Conservation (phyloP, 2,329 filamentous ascomycete species). For the Pseudocercospora musae region DNA sequence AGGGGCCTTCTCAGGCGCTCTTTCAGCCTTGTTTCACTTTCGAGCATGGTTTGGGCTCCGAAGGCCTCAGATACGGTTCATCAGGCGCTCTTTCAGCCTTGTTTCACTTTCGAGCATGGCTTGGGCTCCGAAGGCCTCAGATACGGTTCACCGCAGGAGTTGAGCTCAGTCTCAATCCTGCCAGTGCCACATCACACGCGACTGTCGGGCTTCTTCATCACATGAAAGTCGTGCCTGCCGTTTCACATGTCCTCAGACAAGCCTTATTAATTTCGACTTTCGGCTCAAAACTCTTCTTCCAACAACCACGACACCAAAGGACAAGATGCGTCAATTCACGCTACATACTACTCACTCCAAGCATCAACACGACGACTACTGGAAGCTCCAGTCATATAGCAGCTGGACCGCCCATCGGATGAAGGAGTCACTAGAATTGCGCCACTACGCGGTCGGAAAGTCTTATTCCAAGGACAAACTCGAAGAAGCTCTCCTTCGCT, state of each 20-base stretch:
- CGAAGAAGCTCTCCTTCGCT: not conserved
- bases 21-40: no score
- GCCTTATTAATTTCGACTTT: not conserved
- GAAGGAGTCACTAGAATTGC: not conserved
- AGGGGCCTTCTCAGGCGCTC: no score
- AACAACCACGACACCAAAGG: not conserved
- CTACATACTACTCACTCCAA: not conserved
- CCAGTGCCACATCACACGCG: no score
- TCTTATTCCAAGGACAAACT: not conserved
- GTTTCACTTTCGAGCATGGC: no score
- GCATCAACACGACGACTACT: conserved; percentile 2
- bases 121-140: no score
- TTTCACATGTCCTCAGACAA: not conserved
- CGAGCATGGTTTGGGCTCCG: no score
- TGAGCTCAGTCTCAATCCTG: no score
- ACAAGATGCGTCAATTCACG: not conserved
- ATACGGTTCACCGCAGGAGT: no score
- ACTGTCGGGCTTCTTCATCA: not conserved
- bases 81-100: no score
- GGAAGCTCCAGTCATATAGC: not conserved
- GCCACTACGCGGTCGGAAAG: not conserved
- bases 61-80: no score
- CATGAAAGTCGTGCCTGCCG: not conserved
- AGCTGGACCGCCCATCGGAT: not conserved
- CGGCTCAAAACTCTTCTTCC: not conserved